phyloP scores from a whole-genome alignment of 2,329 filamentous ascomycete species.

The Penicillium sp. region DNA sequence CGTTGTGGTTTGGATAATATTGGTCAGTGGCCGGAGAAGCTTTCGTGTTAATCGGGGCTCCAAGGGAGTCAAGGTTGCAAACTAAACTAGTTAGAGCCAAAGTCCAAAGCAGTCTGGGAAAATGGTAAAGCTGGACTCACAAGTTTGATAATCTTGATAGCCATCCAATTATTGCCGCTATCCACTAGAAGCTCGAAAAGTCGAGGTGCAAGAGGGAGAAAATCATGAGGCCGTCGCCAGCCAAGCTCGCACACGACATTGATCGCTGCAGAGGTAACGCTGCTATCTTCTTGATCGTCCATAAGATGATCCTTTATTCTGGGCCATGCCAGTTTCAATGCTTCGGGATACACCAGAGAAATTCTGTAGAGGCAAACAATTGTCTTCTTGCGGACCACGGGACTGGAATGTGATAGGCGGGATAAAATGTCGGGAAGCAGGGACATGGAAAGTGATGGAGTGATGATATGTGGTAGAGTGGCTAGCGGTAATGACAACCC shows the following conservation, averaged over 20 bases:
- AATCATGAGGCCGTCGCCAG: slow-evolving; percentile 91
- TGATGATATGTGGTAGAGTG: slow-evolving; percentile 93
- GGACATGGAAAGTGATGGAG: slow-evolving; percentile 86
- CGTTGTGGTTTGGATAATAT: slow-evolving; percentile 89
- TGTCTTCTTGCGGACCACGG: slow-evolving; percentile 90
- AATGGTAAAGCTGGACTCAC: slow-evolving; percentile 53
- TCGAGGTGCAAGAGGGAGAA: slow-evolving; percentile 85
- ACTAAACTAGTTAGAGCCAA: slow-evolving; percentile 59
- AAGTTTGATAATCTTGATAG: slow-evolving; percentile 97
- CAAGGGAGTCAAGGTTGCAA: slow-evolving; percentile 89
- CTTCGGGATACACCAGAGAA: slow-evolving; percentile 95
- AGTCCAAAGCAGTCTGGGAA: background rate
- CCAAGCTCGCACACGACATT: slow-evolving; percentile 97
- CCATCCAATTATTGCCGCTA: slow-evolving; percentile 98
- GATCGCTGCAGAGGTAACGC: slow-evolving; percentile 92
- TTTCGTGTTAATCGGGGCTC: slow-evolving; percentile 92
- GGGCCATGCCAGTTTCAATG: slow-evolving; percentile 88
- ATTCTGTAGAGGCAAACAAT: slow-evolving; percentile 92
- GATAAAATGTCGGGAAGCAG: slow-evolving; percentile 85
- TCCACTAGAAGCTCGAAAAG: slow-evolving; percentile 92
- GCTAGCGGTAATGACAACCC: slow-evolving; percentile 84
- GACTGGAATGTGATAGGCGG: slow-evolving; percentile 81
- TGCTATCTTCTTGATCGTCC: slow-evolving; percentile 86
- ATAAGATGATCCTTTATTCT: slow-evolving; percentile 94
- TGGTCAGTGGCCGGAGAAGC: slow-evolving; percentile 84